These are phyloP conservation scores for Furculomyces boomerangus DNA, from an alignment of 371 early-diverging fungal species.

Conservation along the genomic window DNA sequence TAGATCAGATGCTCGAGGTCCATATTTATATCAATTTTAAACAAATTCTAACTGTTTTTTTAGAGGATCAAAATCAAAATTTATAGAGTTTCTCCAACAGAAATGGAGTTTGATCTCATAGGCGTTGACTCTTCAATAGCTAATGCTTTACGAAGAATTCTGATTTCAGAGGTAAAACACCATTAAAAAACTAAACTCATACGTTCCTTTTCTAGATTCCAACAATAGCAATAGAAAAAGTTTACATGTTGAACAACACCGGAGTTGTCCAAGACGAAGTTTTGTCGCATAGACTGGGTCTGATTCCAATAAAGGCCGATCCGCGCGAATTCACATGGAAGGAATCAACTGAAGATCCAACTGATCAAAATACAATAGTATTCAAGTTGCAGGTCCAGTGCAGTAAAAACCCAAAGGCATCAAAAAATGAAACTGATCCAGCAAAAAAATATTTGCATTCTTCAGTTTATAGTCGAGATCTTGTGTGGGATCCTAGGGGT, in stretches of 20 bases:
- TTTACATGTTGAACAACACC: conserved; percentile 88
- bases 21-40: neutral
- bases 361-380: conserved; percentile 88
- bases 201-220: conserved; percentile 40
- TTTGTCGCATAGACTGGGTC: conserved; percentile 91
- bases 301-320: conserved; percentile 88
- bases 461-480: conserved; percentile 58
- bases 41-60: neutral
- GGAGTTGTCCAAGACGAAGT: conserved; percentile 95
- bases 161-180: conserved; percentile 62
- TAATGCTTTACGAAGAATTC: conserved; percentile 87
- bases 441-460: conserved; percentile 44
- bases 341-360: conserved; percentile 44
- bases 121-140: conserved; percentile 89
- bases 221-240: conserved; percentile 95
- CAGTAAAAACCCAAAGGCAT: conserved; percentile 36
- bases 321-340: conserved; percentile 60
- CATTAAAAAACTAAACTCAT: neutral
- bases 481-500: conserved; percentile 80
- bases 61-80: conserved; percentile 51
- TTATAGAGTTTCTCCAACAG: conserved; percentile 37
- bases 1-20: neutral
- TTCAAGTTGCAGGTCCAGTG: conserved; percentile 70
- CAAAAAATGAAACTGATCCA: conserved; percentile 48
- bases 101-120: conserved; percentile 89